These are phyloP conservation scores for Styphnolobium japonicum DNA, from an alignment of 306 rosid genomes.

Conservation along the genomic window DNA sequence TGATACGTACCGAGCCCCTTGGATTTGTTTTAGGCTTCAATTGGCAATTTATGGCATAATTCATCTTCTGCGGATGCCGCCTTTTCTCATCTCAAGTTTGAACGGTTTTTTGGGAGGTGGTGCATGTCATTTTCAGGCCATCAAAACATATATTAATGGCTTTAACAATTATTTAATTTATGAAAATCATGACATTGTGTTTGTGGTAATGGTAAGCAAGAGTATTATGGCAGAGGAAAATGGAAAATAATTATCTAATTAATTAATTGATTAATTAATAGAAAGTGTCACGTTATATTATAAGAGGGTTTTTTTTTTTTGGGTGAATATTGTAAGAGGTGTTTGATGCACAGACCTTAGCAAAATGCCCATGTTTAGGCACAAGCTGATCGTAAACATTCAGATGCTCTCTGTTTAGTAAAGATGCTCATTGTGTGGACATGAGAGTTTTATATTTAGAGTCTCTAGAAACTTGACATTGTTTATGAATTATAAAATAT, in stretches of 20 bases:
- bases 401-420: too few species aligned
- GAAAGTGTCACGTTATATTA: not conserved
- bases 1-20: not conserved
- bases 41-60: not conserved
- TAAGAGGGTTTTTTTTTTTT: too few species aligned
- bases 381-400: too few species aligned
- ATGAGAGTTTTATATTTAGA: too few species aligned
- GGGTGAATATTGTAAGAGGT: not conserved
- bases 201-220: not conserved
- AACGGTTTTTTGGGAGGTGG: not conserved
- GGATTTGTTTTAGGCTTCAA: not conserved
- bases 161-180: conserved; percentile 2
- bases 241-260: not conserved
- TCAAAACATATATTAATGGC: not conserved
- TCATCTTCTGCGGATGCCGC: not conserved
- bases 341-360: not conserved
- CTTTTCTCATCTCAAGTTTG: not conserved
- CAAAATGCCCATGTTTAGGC: too few species aligned
- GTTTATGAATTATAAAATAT: too few species aligned
- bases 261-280: not conserved
- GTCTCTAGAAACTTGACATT: too few species aligned
- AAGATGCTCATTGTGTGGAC: too few species aligned
- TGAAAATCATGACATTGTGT: not conserved
- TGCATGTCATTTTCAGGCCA: not conserved
- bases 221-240: not conserved